Evolutionary conservation across 2,329 filamentous ascomycete genomes (phyloP).

Genomic region (Trichoderma gracile): DNA sequence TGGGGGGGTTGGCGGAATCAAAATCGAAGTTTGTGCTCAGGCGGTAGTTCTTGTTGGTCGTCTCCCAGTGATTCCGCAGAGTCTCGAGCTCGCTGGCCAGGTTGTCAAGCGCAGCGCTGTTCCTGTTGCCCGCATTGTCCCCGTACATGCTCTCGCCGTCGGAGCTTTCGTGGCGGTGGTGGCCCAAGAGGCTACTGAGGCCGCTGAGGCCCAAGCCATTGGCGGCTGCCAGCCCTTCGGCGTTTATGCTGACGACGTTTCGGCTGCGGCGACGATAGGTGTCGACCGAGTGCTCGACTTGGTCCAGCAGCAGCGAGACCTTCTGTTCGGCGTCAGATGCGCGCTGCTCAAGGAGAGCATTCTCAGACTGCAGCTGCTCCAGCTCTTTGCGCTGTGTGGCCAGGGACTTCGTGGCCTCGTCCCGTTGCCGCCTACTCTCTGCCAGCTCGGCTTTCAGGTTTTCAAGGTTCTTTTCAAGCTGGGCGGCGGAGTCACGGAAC

Average conservation of each 20-base stretch:
- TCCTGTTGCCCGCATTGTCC: conserved; percentile 53
- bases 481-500: conserved; percentile 63
- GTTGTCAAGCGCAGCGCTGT: conserved; percentile 76
- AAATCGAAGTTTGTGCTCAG: conserved; percentile 89
- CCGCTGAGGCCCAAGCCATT: conserved; percentile 42
- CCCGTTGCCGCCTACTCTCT: conserved; percentile 66
- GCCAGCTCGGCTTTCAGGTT: conserved; percentile 70
- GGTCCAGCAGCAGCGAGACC: conserved; percentile 87
- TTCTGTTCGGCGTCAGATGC: conserved; percentile 90
- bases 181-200: conserved; percentile 36
- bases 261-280: conserved; percentile 83
- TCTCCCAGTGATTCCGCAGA: conserved; percentile 89
- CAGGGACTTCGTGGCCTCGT: conserved; percentile 60
- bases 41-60: conserved; percentile 91
- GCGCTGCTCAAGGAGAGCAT: conserved; percentile 75
- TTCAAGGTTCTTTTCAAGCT: conserved; percentile 71
- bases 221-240: conserved; percentile 41
- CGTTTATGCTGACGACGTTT: conserved; percentile 55
- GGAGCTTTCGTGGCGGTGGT: conserved; percentile 57
- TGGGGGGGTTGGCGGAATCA: conserved; percentile 52
- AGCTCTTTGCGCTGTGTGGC: conserved; percentile 65
- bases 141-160: conserved; percentile 65
- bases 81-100: conserved; percentile 91
- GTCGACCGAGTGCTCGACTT: conserved; percentile 90
- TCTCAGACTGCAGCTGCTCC: conserved; percentile 81